Percentiles rank a stretch among this genome's conserved stretches.
Evolutionary conservation across 805 yeast genomes (phyloP).

Genomic region (Torulaspora indica): DNA sequence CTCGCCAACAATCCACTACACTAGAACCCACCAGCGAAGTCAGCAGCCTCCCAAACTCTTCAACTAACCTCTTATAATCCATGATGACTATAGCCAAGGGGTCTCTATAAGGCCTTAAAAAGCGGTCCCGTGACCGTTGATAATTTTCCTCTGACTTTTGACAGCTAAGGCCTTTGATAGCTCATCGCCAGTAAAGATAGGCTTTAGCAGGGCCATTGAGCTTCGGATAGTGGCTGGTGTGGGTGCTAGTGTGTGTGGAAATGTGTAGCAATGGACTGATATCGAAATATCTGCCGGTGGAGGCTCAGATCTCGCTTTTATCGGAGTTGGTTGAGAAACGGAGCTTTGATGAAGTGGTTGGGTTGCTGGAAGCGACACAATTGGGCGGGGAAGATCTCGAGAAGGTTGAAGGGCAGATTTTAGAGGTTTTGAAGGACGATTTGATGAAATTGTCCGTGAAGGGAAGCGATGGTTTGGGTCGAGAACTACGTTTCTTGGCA

Average conservation of each 20-base stretch:
- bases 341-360: constrained; percentile 16
- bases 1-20: not conserved
- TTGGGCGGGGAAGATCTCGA: constrained; percentile 8
- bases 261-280: constrained; percentile 6
- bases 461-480: not conserved
- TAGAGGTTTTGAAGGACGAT: not conserved
- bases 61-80: not conserved
- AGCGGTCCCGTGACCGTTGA: too few relatives aligned
- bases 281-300: constrained; percentile 16
- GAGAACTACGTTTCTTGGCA: constrained; percentile 9
- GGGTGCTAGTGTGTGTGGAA: not conserved
- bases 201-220: not conserved
- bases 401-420: not conserved
- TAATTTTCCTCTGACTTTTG: too few relatives aligned
- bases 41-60: not conserved
- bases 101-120: too few relatives aligned
- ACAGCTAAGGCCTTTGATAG: too few relatives aligned
- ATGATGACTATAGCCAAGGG: constrained; percentile 6
- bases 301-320: constrained; percentile 12
- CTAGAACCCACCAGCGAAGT: not conserved
- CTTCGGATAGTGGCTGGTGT: not conserved
- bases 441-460: not conserved
- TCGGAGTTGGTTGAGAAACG: constrained; percentile 15
- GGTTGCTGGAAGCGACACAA: constrained; percentile 10
- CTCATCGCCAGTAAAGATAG: not conserved